Percentiles rank a stretch among this genome's conserved stretches.
Conservation (phyloP, 1,284 basidiomycete genomes). For the Leccinum fallax region DNA sequence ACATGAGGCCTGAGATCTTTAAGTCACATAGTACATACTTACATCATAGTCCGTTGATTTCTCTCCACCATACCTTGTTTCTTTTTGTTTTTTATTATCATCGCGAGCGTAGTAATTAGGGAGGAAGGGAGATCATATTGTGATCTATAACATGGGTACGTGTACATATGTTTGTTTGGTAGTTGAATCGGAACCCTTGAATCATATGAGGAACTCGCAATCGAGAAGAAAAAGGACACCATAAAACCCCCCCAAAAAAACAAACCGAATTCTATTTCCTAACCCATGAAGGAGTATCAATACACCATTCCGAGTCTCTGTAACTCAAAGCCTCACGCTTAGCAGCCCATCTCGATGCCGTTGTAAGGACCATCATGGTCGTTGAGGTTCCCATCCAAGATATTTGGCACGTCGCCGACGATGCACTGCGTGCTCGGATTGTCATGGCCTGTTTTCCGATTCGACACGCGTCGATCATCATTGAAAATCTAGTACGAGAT, state of each 20-base stretch:
- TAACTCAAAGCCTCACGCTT: not conserved
- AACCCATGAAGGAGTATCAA: not conserved
- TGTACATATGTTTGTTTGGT: not conserved
- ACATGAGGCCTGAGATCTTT: too few relatives aligned
- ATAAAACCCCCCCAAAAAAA: not conserved
- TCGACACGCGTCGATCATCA: not conserved
- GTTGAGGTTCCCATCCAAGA: constrained; percentile 43
- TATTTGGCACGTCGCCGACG: constrained; percentile 49
- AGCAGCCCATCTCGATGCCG: not conserved
- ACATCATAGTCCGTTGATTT: too few relatives aligned
- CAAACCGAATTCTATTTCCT: not conserved
- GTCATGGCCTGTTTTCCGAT: constrained; percentile 49
- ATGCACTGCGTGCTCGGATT: constrained; percentile 54
- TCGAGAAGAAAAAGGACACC: not conserved
- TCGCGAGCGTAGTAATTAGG: too few relatives aligned
- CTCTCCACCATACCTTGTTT: too few relatives aligned
- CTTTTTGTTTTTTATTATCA: too few relatives aligned
- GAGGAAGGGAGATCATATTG: too few relatives aligned
- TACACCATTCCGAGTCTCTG: not conserved
- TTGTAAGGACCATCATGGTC: not conserved
- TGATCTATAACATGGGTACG: too few relatives aligned
- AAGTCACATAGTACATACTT: too few relatives aligned
- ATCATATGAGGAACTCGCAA: not conserved
- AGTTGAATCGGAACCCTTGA: not conserved
- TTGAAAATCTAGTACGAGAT: not conserved